Conservation (phyloP, 1,284 basidiomycete genomes). For the Trichosporon asahii region DNA sequence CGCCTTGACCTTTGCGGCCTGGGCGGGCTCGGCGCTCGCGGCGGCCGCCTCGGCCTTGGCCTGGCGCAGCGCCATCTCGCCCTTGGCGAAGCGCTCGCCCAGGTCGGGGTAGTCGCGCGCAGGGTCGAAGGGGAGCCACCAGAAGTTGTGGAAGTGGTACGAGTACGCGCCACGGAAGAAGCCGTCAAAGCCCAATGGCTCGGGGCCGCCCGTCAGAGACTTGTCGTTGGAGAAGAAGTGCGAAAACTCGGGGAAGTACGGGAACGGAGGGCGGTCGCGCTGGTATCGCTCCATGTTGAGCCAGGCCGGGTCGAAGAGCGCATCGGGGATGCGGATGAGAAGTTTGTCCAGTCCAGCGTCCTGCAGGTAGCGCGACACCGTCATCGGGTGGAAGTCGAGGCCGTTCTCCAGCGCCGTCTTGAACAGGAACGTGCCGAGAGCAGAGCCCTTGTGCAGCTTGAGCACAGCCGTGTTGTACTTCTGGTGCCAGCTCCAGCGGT, state of each 20-base stretch:
- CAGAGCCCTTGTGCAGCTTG: conserved; percentile 74
- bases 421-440: conserved; percentile 76
- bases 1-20: neutral
- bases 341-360: conserved; percentile 71
- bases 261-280: conserved; percentile 74
- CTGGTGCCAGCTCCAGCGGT: conserved; percentile 73
- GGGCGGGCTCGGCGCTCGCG: neutral
- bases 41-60: conserved; percentile 27
- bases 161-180: conserved; percentile 83
- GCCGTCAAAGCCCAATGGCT: conserved; percentile 73
- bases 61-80: conserved; percentile 60
- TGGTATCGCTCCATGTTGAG: conserved; percentile 78
- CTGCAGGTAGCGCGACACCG: conserved; percentile 70
- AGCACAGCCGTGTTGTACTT: conserved; percentile 85
- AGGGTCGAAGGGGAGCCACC: conserved; percentile 90
- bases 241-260: conserved; percentile 74
- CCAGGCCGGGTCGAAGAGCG: conserved; percentile 83
- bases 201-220: conserved; percentile 65
- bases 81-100: conserved; percentile 69
- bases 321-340: conserved; percentile 73
- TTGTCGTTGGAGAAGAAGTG: conserved; percentile 76
- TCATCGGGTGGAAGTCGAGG: conserved; percentile 84
- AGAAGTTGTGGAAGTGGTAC: conserved; percentile 83
- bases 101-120: conserved; percentile 87
- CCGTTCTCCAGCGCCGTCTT: conserved; percentile 78